Conservation (phyloP, 176 grass and related monocot species). For the Otatea glauca region DNA sequence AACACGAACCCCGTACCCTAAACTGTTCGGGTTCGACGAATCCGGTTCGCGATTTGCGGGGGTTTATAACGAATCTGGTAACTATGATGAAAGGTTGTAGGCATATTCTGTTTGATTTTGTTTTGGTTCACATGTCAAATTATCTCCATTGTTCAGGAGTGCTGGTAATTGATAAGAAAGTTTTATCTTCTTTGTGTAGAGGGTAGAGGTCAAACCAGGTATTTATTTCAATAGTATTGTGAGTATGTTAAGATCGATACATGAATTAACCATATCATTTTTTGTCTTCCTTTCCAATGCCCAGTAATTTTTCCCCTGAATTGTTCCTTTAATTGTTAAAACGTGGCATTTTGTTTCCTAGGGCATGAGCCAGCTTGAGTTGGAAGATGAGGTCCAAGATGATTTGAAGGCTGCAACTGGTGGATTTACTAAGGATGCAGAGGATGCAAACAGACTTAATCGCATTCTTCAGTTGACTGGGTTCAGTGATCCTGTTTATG, state of each 20-base stretch:
- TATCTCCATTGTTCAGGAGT: neutral
- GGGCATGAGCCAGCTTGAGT: conserved; percentile 70
- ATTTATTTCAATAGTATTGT: neutral
- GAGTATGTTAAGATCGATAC: neutral
- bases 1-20: too few species aligned
- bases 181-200: conserved; percentile 8
- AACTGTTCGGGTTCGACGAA: too few species aligned
- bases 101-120: neutral
- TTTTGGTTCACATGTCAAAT: neutral
- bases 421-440: conserved; percentile 59
- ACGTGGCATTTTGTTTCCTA: conserved; percentile 37
- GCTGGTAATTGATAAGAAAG: neutral
- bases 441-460: conserved; percentile 58
- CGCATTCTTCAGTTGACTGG: conserved; percentile 66
- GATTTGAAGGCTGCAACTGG: conserved; percentile 69
- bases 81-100: neutral
- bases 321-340: conserved; percentile 26
- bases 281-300: neutral
- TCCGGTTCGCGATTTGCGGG: too few species aligned
- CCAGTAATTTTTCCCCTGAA: neutral
- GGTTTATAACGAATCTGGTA: too few species aligned
- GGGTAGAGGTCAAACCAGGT: conserved; percentile 11
- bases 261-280: conserved; percentile 4
- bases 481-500: conserved; percentile 69
- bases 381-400: conserved; percentile 71